phyloP scores from a whole-genome alignment of 2,329 filamentous ascomycete genomes.

The Juglanconis juglandina region DNA sequence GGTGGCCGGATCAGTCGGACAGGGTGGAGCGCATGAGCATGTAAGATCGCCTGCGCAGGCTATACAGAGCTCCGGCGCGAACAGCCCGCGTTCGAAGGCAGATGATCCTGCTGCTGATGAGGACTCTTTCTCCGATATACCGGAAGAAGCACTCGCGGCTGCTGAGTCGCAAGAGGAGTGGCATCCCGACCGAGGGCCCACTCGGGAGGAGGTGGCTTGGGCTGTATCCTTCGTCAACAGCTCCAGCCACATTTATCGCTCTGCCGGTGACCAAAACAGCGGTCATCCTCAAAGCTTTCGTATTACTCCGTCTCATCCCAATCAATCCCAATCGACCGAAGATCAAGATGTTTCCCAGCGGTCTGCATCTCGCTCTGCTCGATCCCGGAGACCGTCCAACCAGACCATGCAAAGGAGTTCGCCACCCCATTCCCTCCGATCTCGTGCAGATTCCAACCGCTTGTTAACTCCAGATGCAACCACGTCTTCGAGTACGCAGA shows the following conservation, averaged over 20 bases:
- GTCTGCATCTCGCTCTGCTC: conserved; percentile 11
- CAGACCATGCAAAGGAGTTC: conserved; percentile 19
- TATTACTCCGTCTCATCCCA: neutral
- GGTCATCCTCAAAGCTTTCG: neutral
- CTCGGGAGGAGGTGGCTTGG: conserved; percentile 27
- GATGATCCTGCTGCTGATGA: conserved; percentile 41
- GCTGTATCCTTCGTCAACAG: conserved; percentile 12
- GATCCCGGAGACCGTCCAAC: conserved; percentile 19
- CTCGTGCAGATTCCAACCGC: conserved; percentile 39
- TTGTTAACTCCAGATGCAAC: conserved; percentile 54
- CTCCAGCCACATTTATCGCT: neutral
- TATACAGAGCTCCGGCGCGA: neutral
- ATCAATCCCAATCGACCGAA: neutral
- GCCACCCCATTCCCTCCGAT: conserved; percentile 27
- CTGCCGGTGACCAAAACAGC: neutral
- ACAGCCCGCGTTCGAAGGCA: neutral
- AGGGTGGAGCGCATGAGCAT: neutral
- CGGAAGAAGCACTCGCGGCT: conserved; percentile 46
- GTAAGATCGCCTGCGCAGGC: neutral
- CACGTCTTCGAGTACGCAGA: conserved; percentile 29
- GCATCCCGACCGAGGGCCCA: conserved; percentile 9
- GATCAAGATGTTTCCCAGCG: conserved; percentile 2
- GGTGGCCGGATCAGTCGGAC: neutral
- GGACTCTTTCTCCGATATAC: conserved; percentile 57
- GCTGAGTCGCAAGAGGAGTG: conserved; percentile 27